Percentiles rank a stretch among this genome's conserved stretches.
Conservation (phyloP, 768 basidiomycete species). For the Amanita muscaria region DNA sequence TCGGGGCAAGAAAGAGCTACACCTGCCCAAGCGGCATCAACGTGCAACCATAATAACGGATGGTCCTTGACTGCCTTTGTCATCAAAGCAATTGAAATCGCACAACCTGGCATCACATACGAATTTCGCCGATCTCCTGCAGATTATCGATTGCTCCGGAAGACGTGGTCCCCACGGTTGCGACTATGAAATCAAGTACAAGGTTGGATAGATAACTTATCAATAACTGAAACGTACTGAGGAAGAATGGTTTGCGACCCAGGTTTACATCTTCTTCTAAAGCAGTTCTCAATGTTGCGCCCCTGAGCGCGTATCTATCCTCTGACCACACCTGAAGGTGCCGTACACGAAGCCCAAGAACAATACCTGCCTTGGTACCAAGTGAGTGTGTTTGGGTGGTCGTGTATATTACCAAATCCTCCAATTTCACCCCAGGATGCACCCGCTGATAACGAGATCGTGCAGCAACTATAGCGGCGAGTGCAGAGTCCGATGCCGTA, state of each 20-base stretch:
- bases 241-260: constrained; percentile 70
- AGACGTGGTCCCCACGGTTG: constrained; percentile 87
- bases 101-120: constrained; percentile 42
- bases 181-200: too few relatives aligned
- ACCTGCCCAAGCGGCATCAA: constrained; percentile 92
- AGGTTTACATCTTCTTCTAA: constrained; percentile 52
- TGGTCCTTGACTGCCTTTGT: constrained; percentile 40
- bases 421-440: constrained; percentile 40
- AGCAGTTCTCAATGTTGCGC: constrained; percentile 46
- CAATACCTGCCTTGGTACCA: constrained; percentile 64
- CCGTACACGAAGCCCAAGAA: constrained; percentile 70
- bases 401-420: constrained; percentile 74
- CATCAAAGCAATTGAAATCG: constrained; percentile 4
- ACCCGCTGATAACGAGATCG: constrained; percentile 45
- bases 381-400: constrained; percentile 89
- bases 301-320: constrained; percentile 63
- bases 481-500: constrained; percentile 75
- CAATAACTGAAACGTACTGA: constrained; percentile 51
- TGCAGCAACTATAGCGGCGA: constrained; percentile 76
- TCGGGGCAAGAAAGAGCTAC: constrained; percentile 77
- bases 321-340: constrained; percentile 56
- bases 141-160: constrained; percentile 82
- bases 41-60: constrained; percentile 73
- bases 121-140: constrained; percentile 60
- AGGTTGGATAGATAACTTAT: too few relatives aligned